These are phyloP conservation scores for Lecanoromycetidae sp. DNA, from an alignment of 2,329 filamentous ascomycete species.

Conservation along the genomic window DNA sequence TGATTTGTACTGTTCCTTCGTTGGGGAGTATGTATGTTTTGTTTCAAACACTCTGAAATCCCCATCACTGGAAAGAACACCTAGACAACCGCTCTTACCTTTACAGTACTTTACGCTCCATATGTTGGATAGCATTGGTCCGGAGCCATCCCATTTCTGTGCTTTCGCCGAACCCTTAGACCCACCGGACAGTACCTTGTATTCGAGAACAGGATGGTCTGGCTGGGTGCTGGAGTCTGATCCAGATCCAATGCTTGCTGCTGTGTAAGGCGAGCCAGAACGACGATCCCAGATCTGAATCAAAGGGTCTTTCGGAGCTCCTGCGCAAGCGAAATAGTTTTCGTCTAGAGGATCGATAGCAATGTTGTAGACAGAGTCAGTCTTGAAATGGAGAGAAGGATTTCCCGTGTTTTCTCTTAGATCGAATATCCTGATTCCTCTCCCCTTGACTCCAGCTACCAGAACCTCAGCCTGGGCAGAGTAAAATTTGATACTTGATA, in stretches of 20 bases:
- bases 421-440: conserved; percentile 51
- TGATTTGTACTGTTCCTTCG: conserved; percentile 30
- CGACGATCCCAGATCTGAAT: conserved; percentile 54
- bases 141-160: background rate
- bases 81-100: conserved; percentile 45
- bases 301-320: conserved; percentile 42
- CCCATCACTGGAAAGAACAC: conserved; percentile 46
- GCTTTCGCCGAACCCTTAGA: conserved; percentile 21
- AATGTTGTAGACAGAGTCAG: conserved; percentile 51
- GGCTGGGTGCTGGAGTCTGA: conserved; percentile 22
- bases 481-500: conserved; percentile 55
- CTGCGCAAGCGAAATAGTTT: conserved; percentile 51
- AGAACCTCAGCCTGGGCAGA: conserved; percentile 47
- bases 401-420: conserved; percentile 37
- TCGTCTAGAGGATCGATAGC: conserved; percentile 53
- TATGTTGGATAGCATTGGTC: conserved; percentile 31
- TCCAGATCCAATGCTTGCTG: conserved; percentile 26
- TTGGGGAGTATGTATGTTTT: conserved; percentile 36
- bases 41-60: conserved; percentile 47
- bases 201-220: conserved; percentile 40
- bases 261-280: conserved; percentile 29
- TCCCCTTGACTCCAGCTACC: conserved; percentile 47
- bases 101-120: conserved; percentile 53
- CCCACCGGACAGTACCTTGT: conserved; percentile 41
- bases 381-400: conserved; percentile 36